A percentile compares a stretch with the other conserved stretches of the same genome.
Evolutionary conservation across 306 rosid genomes (phyloP).

Genomic region (Purshia tridentata): DNA sequence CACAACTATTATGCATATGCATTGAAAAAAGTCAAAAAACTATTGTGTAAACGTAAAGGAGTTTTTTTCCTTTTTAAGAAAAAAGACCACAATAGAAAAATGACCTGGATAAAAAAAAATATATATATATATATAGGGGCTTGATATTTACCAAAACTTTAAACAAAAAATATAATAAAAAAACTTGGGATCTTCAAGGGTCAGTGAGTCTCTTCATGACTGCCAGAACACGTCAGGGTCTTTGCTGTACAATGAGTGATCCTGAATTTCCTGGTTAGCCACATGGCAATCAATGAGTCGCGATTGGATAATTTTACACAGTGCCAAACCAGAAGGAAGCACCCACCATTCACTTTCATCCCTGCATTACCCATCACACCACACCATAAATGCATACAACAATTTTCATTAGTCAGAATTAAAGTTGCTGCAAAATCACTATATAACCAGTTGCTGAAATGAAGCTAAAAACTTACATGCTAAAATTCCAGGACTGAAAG

Average conservation of each 20-base stretch:
- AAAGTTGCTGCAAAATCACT: neutral
- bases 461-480: slow-evolving; percentile 54
- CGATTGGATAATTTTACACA: slow-evolving; percentile 79
- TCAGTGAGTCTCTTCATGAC: slow-evolving; percentile 34
- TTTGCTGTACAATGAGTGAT: slow-evolving; percentile 73
- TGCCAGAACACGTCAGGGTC: slow-evolving; percentile 85
- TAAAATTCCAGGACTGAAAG: slow-evolving; percentile 87
- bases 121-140: neutral
- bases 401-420: neutral
- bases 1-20: neutral
- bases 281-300: slow-evolving; percentile 79
- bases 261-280: slow-evolving; percentile 95
- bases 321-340: slow-evolving; percentile 77
- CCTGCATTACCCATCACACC: slow-evolving; percentile 44
- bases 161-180: slow-evolving; percentile 8
- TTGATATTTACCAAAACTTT: neutral
- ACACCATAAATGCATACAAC: neutral
- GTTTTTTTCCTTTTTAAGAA: neutral
- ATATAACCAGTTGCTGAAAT: slow-evolving; percentile 2
- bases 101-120: neutral
- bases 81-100: neutral
- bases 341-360: slow-evolving; percentile 99
- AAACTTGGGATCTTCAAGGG: slow-evolving; percentile 15
- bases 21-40: neutral
- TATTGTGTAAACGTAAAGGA: neutral